These are phyloP conservation scores for Tothia fuscella DNA, from an alignment of 2,329 filamentous ascomycete genomes.

Conservation along the genomic window DNA sequence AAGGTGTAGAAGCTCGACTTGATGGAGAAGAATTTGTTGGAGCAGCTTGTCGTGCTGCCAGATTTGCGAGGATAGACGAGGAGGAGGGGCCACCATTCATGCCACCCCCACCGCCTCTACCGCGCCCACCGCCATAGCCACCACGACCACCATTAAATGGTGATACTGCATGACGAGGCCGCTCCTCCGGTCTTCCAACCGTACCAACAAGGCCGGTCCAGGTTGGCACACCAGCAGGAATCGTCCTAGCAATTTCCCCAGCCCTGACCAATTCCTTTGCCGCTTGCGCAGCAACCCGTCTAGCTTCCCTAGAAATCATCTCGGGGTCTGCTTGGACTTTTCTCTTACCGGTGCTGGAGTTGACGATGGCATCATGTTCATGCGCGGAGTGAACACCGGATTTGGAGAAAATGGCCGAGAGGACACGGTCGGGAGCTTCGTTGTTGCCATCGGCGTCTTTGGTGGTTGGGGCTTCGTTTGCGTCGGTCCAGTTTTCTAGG, in stretches of 20 bases:
- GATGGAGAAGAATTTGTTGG: conserved; percentile 6
- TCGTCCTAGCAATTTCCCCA: conserved; percentile 55
- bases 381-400: conserved; percentile 82
- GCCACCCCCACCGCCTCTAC: conserved; percentile 21
- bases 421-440: conserved; percentile 53
- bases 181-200: conserved; percentile 55
- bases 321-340: conserved; percentile 61
- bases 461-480: conserved; percentile 11
- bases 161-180: conserved; percentile 10
- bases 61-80: conserved; percentile 27
- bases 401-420: conserved; percentile 79
- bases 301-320: conserved; percentile 72
- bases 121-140: conserved; percentile 14
- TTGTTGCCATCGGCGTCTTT: conserved; percentile 17
- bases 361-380: conserved; percentile 82
- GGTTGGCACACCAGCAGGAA: conserved; percentile 76
- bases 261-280: conserved; percentile 64
- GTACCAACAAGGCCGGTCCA: conserved; percentile 84
- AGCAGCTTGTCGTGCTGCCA: conserved; percentile 17
- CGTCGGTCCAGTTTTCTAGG: conserved; percentile 29
- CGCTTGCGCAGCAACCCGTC: conserved; percentile 64
- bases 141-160: conserved; percentile 22
- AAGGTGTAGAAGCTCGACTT: conserved; percentile 4
- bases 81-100: conserved; percentile 27
- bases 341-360: conserved; percentile 48